Base-by-base conservation (phyloP, 1,139 yeast species). In the Suhomyces anneliseae region DNA sequence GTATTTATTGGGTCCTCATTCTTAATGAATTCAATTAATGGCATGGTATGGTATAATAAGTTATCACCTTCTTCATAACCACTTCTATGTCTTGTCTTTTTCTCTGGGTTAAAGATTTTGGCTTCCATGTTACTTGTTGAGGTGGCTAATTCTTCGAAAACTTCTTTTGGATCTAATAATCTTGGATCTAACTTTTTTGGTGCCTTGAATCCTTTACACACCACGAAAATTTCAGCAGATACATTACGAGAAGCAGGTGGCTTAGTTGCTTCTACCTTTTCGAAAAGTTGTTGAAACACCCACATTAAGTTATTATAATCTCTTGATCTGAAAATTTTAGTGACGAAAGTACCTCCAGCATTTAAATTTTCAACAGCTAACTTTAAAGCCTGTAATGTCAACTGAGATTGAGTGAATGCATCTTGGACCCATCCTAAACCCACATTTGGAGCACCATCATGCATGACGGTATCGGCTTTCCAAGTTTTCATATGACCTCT, bases 401-500 rank as follows among this genome's bases (percentile, higher is more conserved):
- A 82, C 65, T 93, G 98, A 19, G 97, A 90, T 72, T 93, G 99
- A 2, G 98, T 90, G 70, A 89, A 95, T 1, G 99, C 99, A 82
- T 93, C 99, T 68, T 95, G 99, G 31, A 89, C 93, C 99, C 99
- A 95, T 26, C 97, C 96, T 61, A 92, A 78, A 85, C 99, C 99
- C 57, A 93, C 99, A 64, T 93, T 95, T 27, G 99, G 99, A 27
- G 99, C 99, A 84, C 99, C 99, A 79, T 93, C 99, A 71, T 93
- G 99, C 64, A 95, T 74, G 26, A 93, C 98, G 0, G 97, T 89
- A 63, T 95, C 98, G 1, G 99, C 99, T 62, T 95, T 93, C 97
- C 98, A 93, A 0, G 99, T 92, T 68, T 93, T 93, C 87, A 95
- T 85, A 65, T 92, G 93, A 34, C 97, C 97, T 64, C 98, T 81